Evolutionary conservation across 345 rosid genomes (phyloP).

Genomic region (Physaria fendleri): DNA sequence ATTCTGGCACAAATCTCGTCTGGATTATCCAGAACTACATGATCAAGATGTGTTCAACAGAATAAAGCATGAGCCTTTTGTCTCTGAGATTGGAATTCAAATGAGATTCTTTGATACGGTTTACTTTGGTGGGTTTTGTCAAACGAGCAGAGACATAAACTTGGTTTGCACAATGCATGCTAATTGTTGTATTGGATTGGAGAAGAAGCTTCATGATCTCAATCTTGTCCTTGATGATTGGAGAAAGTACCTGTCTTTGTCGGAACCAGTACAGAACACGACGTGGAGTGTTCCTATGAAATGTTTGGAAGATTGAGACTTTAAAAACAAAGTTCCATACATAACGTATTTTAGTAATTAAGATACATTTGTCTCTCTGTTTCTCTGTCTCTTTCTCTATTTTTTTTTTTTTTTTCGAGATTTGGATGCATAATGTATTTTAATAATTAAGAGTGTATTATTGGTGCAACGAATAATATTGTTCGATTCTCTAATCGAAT

Average conservation of each 20-base stretch:
- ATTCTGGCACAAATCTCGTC: constrained; percentile 56
- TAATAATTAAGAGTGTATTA: neutral
- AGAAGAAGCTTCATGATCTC: constrained; percentile 54
- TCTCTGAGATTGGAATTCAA: constrained; percentile 31
- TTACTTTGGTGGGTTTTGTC: constrained; percentile 72
- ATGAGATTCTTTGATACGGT: constrained; percentile 64
- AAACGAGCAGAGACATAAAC: constrained; percentile 49
- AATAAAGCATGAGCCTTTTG: constrained; percentile 44
- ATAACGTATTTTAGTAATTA: too few relatives aligned
- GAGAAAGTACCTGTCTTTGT: constrained; percentile 40
- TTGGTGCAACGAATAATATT: neutral
- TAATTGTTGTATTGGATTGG: constrained; percentile 70
- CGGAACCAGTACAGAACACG: constrained; percentile 12
- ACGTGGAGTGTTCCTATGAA: constrained; percentile 60
- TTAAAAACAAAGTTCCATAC: too few relatives aligned
- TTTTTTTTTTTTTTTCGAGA: neutral
- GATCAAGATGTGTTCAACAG: constrained; percentile 77
- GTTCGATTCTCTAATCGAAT: neutral
- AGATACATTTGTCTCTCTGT: too few relatives aligned
- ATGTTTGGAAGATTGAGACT: constrained; percentile 31
- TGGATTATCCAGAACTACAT: constrained; percentile 41
- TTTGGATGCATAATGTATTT: neutral
- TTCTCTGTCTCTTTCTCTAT: too few relatives aligned
- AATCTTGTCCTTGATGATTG: constrained; percentile 52
- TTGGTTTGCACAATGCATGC: constrained; percentile 77